Conservation (phyloP, 2,329 filamentous ascomycete genomes). For the Magnaporthales sp. region DNA sequence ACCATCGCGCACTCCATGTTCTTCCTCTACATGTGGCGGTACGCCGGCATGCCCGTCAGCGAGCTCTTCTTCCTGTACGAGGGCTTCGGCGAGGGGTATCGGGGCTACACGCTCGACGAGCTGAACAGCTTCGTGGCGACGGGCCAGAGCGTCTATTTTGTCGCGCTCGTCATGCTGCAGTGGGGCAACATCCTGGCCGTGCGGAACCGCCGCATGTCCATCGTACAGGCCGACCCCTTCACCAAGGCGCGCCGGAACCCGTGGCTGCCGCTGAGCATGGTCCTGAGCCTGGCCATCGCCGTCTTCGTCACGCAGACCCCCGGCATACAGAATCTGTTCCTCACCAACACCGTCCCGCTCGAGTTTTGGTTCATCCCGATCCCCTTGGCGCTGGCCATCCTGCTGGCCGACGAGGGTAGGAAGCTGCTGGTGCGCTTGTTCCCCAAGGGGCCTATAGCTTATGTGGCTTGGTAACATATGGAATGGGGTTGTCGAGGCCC, state of each 20-base stretch:
- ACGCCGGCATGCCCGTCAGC: slow-evolving; percentile 49
- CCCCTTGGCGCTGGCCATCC: slow-evolving; percentile 56
- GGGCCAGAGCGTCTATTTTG: slow-evolving; percentile 69
- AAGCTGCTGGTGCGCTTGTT: slow-evolving; percentile 54
- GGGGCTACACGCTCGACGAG: slow-evolving; percentile 40
- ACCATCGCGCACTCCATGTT: slow-evolving; percentile 53
- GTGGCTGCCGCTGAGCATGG: slow-evolving; percentile 61
- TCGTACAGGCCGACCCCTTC: slow-evolving; percentile 68
- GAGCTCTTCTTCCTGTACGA: slow-evolving; percentile 60
- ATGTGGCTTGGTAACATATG: slow-evolving; percentile 60
- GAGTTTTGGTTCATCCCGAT: slow-evolving; percentile 73
- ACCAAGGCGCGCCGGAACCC: slow-evolving; percentile 58
- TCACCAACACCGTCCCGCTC: slow-evolving; percentile 56
- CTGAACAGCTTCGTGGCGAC: slow-evolving; percentile 48
- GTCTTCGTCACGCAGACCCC: slow-evolving; percentile 65
- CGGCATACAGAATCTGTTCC: slow-evolving; percentile 49
- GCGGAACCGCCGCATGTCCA: slow-evolving; percentile 54
- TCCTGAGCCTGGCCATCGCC: slow-evolving; percentile 60
- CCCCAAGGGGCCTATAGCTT: slow-evolving; percentile 47
- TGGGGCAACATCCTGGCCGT: slow-evolving; percentile 68
- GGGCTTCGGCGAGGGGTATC: slow-evolving; percentile 48
- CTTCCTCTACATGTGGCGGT: slow-evolving; percentile 55
- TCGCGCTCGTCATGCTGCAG: slow-evolving; percentile 74
- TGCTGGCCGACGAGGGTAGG: slow-evolving; percentile 57
- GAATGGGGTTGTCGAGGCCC: too few species aligned